Evolutionary conservation across 768 basidiomycete species (phyloP).

Genomic region (Pleurotus eryngii): DNA sequence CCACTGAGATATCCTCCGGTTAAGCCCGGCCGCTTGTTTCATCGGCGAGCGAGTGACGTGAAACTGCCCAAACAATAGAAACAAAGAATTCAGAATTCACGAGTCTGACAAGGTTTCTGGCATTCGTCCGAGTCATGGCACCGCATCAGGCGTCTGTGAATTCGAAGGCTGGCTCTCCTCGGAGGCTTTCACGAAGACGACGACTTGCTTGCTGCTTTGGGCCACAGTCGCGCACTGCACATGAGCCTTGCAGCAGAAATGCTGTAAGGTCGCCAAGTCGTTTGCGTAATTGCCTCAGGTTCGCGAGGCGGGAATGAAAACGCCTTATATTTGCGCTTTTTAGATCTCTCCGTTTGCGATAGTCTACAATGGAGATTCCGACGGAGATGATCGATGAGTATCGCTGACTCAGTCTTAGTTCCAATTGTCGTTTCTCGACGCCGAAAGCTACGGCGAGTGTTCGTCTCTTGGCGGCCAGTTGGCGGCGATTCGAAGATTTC

Average conservation of each 20-base stretch:
- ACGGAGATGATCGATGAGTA: not conserved
- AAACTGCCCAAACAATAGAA: conserved; percentile 15
- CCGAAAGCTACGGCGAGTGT: too few species aligned
- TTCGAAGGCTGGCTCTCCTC: not conserved
- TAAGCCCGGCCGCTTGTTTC: too few species aligned
- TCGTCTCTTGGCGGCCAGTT: too few species aligned
- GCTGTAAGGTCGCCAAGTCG: not conserved
- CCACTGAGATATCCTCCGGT: too few species aligned
- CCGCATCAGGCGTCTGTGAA: not conserved
- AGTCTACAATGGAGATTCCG: not conserved
- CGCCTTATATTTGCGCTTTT: not conserved
- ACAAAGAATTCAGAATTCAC: not conserved
- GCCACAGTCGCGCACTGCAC: not conserved
- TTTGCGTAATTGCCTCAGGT: not conserved
- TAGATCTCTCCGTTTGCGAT: not conserved
- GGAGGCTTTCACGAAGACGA: not conserved
- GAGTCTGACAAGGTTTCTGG: not conserved
- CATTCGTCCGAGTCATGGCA: not conserved
- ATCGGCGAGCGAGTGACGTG: conserved; percentile 29
- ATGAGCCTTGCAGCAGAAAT: too few species aligned
- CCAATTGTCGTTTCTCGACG: not conserved
- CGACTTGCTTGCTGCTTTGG: not conserved
- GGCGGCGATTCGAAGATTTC: too few species aligned
- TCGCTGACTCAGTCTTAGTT: not conserved
- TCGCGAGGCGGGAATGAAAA: not conserved